Evolutionary conservation across 2,329 filamentous ascomycete species (phyloP), one percentile per base, ranked within the genome.

Genomic region (Pseudocercospora cruenta): DNA sequence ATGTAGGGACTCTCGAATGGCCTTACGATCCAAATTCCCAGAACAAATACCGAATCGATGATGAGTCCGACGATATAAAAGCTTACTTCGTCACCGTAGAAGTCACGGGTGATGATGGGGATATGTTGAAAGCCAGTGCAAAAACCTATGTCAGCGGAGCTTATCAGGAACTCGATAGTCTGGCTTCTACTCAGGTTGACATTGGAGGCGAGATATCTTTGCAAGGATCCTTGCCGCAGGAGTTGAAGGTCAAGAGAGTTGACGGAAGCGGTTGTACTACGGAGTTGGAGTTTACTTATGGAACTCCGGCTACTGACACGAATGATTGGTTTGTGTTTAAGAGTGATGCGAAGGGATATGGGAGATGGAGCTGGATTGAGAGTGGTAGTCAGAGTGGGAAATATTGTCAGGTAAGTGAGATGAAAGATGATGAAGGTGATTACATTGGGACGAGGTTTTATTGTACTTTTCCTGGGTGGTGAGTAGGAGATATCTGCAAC

Each of bases 1-100:
- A 47, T 8, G 53, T 57, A 1, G 60, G 60, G 24, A 21, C n/a
- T 8, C 33, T 24, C 51, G 53, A 62, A 55, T 63, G 61, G 61
- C 63, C 63, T 7, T 62, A 66, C 59, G 63, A 66, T 19, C 22
- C 63, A 2, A 47, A 51, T 5, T 21, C 53, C 14, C 49, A 43
- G 28, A 66, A 58, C 26, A 47, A 36, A 9, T 66, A 66, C 28
- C 54, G 43, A 10, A 45, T 66, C 51, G 63, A 66, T 45, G 51
- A 24, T 14, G 63, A 66, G 45, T 39, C 7, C 7, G 45, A 51
- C 33, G 53, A 62, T 9, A 59, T 66, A n/a, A 58, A 57, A 28
- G 14, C 49, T 4, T 66, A 66, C 22, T 54, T 55, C 14, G 63
- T 66, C 4, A 62, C 39, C 2, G 36, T 66, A 2, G 63, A 62